These are phyloP conservation scores for Wallacemonas collosoma DNA, from an alignment of 208 protist species.

Conservation along the genomic window DNA sequence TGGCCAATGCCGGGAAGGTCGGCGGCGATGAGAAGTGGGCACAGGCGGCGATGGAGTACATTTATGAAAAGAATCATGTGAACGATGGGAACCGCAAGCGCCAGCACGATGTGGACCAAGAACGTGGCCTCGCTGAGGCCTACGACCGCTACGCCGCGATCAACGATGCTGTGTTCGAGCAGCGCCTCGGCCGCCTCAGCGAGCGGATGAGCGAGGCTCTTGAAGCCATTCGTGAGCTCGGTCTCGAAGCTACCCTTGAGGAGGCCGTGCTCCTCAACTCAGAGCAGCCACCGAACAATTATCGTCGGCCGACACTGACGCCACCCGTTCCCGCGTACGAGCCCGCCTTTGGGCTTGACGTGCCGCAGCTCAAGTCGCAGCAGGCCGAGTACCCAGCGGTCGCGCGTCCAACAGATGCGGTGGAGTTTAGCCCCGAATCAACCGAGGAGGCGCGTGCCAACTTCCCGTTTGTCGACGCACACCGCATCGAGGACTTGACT, in stretches of 20 bases:
- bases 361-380: slow-evolving; percentile 79
- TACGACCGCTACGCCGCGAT: slow-evolving; percentile 75
- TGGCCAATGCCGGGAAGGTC: slow-evolving; percentile 69
- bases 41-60: slow-evolving; percentile 87
- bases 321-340: slow-evolving; percentile 82
- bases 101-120: slow-evolving; percentile 71
- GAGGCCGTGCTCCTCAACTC: slow-evolving; percentile 75
- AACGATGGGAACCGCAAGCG: slow-evolving; percentile 76
- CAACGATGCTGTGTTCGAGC: slow-evolving; percentile 51
- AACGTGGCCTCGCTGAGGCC: slow-evolving; percentile 60
- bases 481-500: slow-evolving; percentile 66
- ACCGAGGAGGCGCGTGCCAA: slow-evolving; percentile 9
- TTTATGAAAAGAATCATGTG: slow-evolving; percentile 85
- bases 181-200: slow-evolving; percentile 46
- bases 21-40: slow-evolving; percentile 89
- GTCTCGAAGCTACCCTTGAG: slow-evolving; percentile 45
- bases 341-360: slow-evolving; percentile 83
- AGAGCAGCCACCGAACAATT: slow-evolving; percentile 72
- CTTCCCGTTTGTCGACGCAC: slow-evolving; percentile 73
- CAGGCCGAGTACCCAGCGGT: slow-evolving; percentile 78
- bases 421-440: slow-evolving; percentile 41
- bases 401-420: slow-evolving; percentile 49
- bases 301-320: slow-evolving; percentile 73
- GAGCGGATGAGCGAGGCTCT: slow-evolving; percentile 74
- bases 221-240: slow-evolving; percentile 58